A percentile compares a stretch with the other conserved stretches of the same genome.
These are phyloP conservation scores for Vitis vinifera DNA, from an alignment of 164 flowering plant genomes.

Conservation along the genomic window DNA sequence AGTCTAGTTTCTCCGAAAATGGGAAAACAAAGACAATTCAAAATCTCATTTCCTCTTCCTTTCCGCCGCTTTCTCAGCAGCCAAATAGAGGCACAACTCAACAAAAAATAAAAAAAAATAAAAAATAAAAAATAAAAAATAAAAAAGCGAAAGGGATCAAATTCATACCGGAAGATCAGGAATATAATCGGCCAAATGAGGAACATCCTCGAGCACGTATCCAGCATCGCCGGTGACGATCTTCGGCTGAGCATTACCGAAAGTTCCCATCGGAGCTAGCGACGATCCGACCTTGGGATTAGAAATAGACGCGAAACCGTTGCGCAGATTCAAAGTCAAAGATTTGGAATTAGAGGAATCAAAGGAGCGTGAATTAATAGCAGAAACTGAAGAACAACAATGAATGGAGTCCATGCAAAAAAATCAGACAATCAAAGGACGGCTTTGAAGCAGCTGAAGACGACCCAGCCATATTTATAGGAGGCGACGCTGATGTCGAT, in stretches of 20 bases:
- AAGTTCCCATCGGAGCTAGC: background rate
- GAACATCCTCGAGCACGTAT: conserved; percentile 66
- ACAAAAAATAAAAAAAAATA: background rate
- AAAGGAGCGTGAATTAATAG: conserved; percentile 5
- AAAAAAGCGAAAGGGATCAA: background rate
- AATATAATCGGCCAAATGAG: conserved; percentile 59
- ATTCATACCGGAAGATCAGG: conserved; percentile 51
- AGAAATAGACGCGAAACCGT: background rate
- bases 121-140: background rate
- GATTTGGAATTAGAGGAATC: conserved; percentile 1
- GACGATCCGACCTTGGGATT: background rate
- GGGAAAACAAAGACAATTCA: background rate
- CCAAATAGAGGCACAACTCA: background rate
- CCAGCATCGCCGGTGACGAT: conserved; percentile 37
- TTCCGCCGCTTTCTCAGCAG: background rate
- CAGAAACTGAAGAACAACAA: background rate
- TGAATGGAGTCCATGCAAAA: conserved; percentile 5
- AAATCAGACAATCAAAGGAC: too few species aligned
- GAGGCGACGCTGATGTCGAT: background rate
- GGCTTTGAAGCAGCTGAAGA: background rate
- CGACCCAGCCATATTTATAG: conserved; percentile 11
- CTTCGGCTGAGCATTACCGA: conserved; percentile 17
- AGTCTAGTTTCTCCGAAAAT: background rate
- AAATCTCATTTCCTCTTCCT: background rate
- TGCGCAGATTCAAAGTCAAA: background rate